Conservation (phyloP, 768 basidiomycete genomes). For the Suillus variegatus region DNA sequence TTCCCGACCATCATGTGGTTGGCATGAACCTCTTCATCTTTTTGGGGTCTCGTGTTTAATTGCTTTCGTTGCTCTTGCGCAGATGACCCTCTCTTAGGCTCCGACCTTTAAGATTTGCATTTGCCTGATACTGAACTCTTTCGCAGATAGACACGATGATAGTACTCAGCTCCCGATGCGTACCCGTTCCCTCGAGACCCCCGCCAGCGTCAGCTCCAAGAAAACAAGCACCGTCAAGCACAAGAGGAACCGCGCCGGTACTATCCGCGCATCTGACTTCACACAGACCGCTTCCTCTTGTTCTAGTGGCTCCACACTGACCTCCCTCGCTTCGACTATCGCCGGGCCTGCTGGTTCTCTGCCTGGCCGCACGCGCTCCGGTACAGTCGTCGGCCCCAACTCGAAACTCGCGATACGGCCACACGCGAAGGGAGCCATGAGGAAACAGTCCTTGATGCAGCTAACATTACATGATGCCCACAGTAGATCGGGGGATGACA, state of each 20-base stretch:
- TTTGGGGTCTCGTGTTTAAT: not conserved
- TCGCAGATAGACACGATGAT: constrained; percentile 12
- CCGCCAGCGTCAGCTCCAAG: constrained; percentile 3
- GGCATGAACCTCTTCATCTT: constrained; percentile 4
- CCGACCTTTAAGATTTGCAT: not conserved
- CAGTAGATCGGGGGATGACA: constrained; percentile 23
- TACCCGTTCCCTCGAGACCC: constrained; percentile 25
- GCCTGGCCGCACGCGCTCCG: constrained; percentile 46
- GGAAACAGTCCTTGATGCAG: not conserved
- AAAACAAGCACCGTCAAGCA: constrained; percentile 18
- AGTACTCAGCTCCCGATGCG: constrained; percentile 13
- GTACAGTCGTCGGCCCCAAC: constrained; percentile 42
- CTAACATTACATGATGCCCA: constrained; percentile 1
- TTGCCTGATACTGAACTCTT: not conserved
- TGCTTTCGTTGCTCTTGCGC: constrained; percentile 3
- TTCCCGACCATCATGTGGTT: not conserved
- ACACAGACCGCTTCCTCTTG: constrained; percentile 15
- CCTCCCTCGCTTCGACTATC: not conserved
- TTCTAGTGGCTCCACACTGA: constrained; percentile 11
- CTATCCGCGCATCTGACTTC: constrained; percentile 52
- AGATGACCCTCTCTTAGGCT: constrained; percentile 14
- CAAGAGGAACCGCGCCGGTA: constrained; percentile 47
- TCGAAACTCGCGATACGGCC: constrained; percentile 22
- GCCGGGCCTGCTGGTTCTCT: constrained; percentile 4
- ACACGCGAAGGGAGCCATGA: not conserved